Conservation (phyloP, 768 basidiomycete genomes). For the Russula brevipes region DNA sequence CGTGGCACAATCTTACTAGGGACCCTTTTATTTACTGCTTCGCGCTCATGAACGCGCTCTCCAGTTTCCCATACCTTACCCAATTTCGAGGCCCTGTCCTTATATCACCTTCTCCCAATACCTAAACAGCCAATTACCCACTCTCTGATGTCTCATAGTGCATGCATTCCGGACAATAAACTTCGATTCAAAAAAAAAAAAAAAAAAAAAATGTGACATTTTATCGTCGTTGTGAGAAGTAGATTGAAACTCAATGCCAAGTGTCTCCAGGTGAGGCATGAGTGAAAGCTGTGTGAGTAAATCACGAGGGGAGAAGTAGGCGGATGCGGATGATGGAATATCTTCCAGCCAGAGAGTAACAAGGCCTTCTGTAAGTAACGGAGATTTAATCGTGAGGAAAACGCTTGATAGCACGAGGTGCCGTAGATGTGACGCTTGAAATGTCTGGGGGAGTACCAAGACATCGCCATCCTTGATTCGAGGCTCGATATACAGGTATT, state of each 20-base stretch:
- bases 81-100: too few relatives aligned
- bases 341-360: background rate
- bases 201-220: too few relatives aligned
- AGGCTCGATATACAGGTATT: background rate
- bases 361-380: background rate
- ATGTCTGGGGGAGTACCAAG: background rate
- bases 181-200: too few relatives aligned
- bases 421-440: background rate
- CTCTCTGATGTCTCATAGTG: too few relatives aligned
- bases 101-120: too few relatives aligned
- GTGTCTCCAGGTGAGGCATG: constrained; percentile 2
- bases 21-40: too few relatives aligned
- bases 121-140: too few relatives aligned
- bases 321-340: background rate
- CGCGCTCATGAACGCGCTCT: too few relatives aligned
- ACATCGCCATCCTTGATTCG: too few relatives aligned
- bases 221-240: background rate
- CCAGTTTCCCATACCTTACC: too few relatives aligned
- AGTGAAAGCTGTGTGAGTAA: background rate
- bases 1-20: too few relatives aligned
- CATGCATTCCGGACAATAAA: too few relatives aligned
- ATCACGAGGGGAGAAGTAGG: background rate
- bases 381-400: background rate
- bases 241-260: background rate
- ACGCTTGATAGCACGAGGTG: background rate